These are phyloP conservation scores for Dictyostelium firmibasis DNA, from an alignment of 78 protist species.

Conservation along the genomic window DNA sequence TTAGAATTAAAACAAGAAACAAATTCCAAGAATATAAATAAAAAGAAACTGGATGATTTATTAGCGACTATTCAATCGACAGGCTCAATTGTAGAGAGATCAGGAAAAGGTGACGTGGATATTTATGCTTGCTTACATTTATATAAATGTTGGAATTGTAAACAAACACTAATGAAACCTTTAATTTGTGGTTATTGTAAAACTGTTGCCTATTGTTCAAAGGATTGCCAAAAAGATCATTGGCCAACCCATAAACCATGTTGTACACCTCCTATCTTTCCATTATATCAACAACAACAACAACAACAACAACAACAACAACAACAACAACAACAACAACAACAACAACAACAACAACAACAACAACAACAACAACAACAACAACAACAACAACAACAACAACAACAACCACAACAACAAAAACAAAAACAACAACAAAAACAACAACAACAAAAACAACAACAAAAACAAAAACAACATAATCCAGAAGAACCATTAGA, in stretches of 20 bases:
- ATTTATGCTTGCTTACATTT: constrained; percentile 39
- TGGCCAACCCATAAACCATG: constrained; percentile 7
- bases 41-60: constrained; percentile 32
- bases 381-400: not conserved
- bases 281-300: not conserved
- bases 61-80: constrained; percentile 24
- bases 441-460: not conserved
- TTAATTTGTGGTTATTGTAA: constrained; percentile 55
- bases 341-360: not conserved
- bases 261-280: constrained; percentile 10
- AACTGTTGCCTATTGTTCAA: constrained; percentile 63
- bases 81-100: not conserved
- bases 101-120: constrained; percentile 58
- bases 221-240: constrained; percentile 56
- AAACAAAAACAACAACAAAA: not conserved
- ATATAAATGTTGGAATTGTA: constrained; percentile 33
- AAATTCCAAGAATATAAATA: not conserved
- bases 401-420: not conserved
- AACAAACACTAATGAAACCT: constrained; percentile 50
- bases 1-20: not conserved
- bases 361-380: not conserved
- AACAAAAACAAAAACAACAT: not conserved
- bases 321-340: not conserved
- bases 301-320: not conserved
- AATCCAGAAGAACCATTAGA: not conserved